Evolutionary conservation across 257 asterid species (phyloP), one percentile per base, ranked within the genome.

Genomic region (Ligustrum vulgare): DNA sequence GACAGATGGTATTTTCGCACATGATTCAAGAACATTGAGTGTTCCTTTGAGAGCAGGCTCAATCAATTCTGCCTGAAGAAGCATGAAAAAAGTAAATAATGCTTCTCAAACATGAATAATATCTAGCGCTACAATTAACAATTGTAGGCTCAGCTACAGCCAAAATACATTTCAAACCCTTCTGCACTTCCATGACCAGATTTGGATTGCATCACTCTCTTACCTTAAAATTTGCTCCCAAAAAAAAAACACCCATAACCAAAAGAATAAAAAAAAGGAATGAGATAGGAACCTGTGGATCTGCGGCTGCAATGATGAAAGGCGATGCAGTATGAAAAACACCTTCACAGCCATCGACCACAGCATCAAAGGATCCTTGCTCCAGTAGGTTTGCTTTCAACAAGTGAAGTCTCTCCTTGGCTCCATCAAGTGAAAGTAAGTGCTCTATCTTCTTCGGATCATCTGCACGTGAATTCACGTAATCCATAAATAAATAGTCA

Each of bases 321-420:
- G 98, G 98, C 60, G 98, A 91, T 36, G 97, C 97, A 32, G 91
- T 89, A 75, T 93, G 98, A 72, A 93, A 93, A 77, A 93, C 97
- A n/a, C 93, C 90, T 51, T 88, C 97, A 75, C 98, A 91, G 18
- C 97, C 97, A 34, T 86, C 92, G 75, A 93, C 87, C 8, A 84
- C 83, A 23, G 90, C 82, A 86, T 93, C 96, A 71, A 91, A 93
- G 34, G 96, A 87, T 69, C 98, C 97, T 82, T 91, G 86, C 81
- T 87, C 96, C 62, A 93, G 85, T 20, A 91, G 77, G 81, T 91
- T 67, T 80, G 97, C 97, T 84, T 86, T 88, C 37, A 90, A 28
- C 31, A 28, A 28, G 31, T 28, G 31, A 28, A 28, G 31, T 28
- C 31, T 28, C 31, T 28, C 31, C 31, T 28, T 28, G 31, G 31